These are phyloP conservation scores for Apiospora kogelbergensis DNA, from an alignment of 2,329 filamentous ascomycete species.

Conservation along the genomic window DNA sequence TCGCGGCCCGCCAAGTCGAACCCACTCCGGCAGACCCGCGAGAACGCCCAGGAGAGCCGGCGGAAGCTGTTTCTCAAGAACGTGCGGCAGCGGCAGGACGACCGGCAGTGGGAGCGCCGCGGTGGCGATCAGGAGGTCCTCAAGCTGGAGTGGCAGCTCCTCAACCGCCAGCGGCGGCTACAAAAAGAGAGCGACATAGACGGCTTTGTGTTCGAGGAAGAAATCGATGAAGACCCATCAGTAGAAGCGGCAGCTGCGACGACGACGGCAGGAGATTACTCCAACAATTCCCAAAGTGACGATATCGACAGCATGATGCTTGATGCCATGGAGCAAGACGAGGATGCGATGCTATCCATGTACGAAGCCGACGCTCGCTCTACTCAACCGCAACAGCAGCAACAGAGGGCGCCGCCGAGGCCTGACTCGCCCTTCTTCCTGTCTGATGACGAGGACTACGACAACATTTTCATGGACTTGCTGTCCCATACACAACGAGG, in stretches of 20 bases:
- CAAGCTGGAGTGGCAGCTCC: constrained; percentile 42
- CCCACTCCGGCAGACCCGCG: constrained; percentile 59
- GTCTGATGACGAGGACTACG: constrained; percentile 61
- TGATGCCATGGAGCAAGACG: constrained; percentile 53
- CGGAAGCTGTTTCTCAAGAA: constrained; percentile 69
- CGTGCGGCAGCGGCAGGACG: constrained; percentile 60
- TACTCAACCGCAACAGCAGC: constrained; percentile 15
- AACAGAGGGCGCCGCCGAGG: constrained; percentile 21
- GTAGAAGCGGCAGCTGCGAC: constrained; percentile 9
- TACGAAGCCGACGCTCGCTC: constrained; percentile 34
- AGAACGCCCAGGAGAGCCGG: constrained; percentile 63
- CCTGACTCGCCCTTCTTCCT: constrained; percentile 35
- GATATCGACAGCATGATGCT: constrained; percentile 51
- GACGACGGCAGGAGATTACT: neutral
- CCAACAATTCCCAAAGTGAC: constrained; percentile 15
- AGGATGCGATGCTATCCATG: constrained; percentile 56
- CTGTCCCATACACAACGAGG: constrained; percentile 40
- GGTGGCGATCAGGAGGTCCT: constrained; percentile 62
- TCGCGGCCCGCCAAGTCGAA: constrained; percentile 60
- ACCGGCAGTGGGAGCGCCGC: constrained; percentile 58
- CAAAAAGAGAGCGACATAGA: constrained; percentile 40
- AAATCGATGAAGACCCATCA: constrained; percentile 48
- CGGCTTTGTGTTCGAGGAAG: constrained; percentile 46
- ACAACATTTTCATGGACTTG: constrained; percentile 65
- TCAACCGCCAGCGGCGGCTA: constrained; percentile 37